phyloP scores from a whole-genome alignment of 1,139 yeast species.

The Debaryomyces nepalensis region DNA sequence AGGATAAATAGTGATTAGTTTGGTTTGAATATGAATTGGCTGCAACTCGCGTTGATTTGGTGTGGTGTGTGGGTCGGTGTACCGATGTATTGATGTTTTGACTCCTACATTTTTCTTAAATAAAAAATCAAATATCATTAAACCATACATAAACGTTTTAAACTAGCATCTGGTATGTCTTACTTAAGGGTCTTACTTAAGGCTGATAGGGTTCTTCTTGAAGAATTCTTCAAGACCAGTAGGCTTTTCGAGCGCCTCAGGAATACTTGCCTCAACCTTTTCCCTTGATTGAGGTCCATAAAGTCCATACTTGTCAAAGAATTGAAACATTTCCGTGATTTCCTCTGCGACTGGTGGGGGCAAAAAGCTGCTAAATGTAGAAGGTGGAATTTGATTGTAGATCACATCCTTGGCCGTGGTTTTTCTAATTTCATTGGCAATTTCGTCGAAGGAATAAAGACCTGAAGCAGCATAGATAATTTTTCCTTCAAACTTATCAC shows the following conservation, averaged over 20 bases:
- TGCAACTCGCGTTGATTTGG: neutral
- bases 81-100: no score
- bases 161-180: no score
- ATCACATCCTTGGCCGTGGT: slow-evolving; percentile 8
- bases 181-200: no score
- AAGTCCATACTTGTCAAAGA: neutral
- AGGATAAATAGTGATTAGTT: no score
- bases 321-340: slow-evolving; percentile 10
- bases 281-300: neutral
- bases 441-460: neutral
- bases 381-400: slow-evolving; percentile 8
- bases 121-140: no score
- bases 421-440: slow-evolving; percentile 4
- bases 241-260: neutral
- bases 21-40: no score
- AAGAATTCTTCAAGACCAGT: neutral
- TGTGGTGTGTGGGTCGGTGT: neutral
- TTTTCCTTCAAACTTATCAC: slow-evolving; percentile 9
- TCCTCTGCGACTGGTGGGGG: slow-evolving; percentile 7
- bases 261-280: neutral
- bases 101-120: no score
- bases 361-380: neutral
- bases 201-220: neutral
- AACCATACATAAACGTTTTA: no score
- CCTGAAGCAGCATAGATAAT: slow-evolving; percentile 3